These are phyloP conservation scores for Ilex aquifolium DNA, from an alignment of 257 asterid genomes.

Conservation along the genomic window DNA sequence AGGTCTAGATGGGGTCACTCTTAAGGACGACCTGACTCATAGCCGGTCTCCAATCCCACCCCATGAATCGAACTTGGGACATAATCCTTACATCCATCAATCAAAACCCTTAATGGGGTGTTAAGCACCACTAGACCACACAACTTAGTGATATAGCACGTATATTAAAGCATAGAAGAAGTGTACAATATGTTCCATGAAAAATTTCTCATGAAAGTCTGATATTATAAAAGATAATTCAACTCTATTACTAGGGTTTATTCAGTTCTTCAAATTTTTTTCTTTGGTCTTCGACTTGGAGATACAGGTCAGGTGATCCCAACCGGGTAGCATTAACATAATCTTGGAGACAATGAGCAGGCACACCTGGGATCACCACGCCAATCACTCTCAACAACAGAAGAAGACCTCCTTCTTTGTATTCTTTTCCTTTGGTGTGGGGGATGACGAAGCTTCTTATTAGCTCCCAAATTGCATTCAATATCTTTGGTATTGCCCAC, in stretches of 20 bases:
- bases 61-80: too few relatives aligned
- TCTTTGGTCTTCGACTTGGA: neutral
- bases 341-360: slow-evolving; percentile 50
- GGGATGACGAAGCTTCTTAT: slow-evolving; percentile 40
- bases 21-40: too few relatives aligned
- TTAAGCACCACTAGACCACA: too few relatives aligned
- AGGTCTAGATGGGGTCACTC: too few relatives aligned
- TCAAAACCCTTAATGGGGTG: too few relatives aligned
- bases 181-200: too few relatives aligned
- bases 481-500: slow-evolving; percentile 19
- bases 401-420: slow-evolving; percentile 29
- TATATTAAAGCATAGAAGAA: too few relatives aligned
- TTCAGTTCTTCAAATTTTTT: neutral
- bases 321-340: slow-evolving; percentile 41
- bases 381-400: slow-evolving; percentile 37
- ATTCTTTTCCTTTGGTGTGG: slow-evolving; percentile 24
- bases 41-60: too few relatives aligned
- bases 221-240: neutral
- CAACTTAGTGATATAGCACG: too few relatives aligned
- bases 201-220: neutral
- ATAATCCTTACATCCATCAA: too few relatives aligned
- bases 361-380: slow-evolving; percentile 33
- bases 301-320: slow-evolving; percentile 17
- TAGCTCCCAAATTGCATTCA: slow-evolving; percentile 55
- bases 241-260: neutral